These are phyloP conservation scores for Plasmodium knowlesi DNA, from an alignment of 169 alveolate species.

Conservation along the genomic window DNA sequence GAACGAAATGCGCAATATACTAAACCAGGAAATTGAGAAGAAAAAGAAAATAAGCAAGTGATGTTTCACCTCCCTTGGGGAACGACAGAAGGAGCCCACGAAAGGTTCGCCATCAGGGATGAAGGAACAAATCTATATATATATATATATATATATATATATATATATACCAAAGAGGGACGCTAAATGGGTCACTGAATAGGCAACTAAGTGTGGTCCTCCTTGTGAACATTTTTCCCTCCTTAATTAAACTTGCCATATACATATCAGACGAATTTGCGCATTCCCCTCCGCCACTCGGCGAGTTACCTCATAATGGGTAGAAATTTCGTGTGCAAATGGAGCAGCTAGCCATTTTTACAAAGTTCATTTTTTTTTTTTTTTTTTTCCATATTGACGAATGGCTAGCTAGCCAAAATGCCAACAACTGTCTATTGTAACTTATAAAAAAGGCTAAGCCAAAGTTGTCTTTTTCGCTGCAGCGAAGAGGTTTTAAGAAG, in stretches of 20 bases:
- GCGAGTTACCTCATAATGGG: background rate
- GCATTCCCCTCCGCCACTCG: background rate
- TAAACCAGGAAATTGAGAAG: constrained; percentile 60
- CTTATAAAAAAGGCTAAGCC: background rate
- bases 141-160: background rate
- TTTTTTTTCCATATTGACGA: constrained; percentile 4
- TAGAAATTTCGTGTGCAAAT: background rate
- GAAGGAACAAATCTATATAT: background rate
- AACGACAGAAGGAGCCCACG: background rate
- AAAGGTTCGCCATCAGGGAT: background rate
- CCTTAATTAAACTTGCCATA: background rate
- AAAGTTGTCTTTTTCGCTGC: background rate
- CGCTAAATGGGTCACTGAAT: background rate
- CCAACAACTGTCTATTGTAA: constrained; percentile 7
- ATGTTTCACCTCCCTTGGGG: background rate
- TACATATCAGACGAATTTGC: background rate
- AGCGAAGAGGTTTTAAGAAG: background rate
- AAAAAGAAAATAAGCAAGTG: constrained; percentile 32
- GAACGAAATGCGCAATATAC: constrained; percentile 58
- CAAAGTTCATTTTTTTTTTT: background rate
- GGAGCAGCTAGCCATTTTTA: constrained; percentile 9
- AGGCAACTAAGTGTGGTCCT: background rate
- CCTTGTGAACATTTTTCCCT: background rate
- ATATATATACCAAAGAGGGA: background rate
- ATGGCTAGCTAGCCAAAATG: constrained; percentile 21